Evolutionary conservation across 768 basidiomycete genomes (phyloP), one percentile per base, ranked within the genome.

Genomic region (Candolleomyces eurysporus): DNA sequence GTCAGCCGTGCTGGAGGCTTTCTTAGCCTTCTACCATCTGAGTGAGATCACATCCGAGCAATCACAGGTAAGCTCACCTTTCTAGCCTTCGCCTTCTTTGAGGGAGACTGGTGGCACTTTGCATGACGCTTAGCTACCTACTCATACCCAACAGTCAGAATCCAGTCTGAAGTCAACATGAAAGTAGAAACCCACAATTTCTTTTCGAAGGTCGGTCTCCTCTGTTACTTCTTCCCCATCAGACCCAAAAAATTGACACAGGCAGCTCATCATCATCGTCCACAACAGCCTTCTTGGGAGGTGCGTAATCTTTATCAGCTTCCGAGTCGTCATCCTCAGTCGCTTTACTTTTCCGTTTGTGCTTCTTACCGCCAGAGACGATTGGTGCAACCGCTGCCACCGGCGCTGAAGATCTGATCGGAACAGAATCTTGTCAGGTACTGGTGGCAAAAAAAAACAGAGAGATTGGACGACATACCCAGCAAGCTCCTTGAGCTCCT

Each of bases 211-310:
- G 7, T 63, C 52, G 9, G 50, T 60, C 10, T 46, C 53, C 16
- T 57, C 54, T n/a, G 51, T 5, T 17, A 50, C 26, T 32, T 64
- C 60, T 19, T 64, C 42, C 13, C 60, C 63, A 48, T 64, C 39
- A 30, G 55, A 58, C n/a, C 32, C 61, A 43, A 32, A 61, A 39
- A 17, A 63, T 40, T 45, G 9, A 10, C n/a, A 8, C 10, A 8
- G 22, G 22, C n/a, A n/a, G 48, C n/a, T 26, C 17, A n/a, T 8
- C 22, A 10, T 8, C 17, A n/a, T 50, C 48, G 10, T n/a, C n/a
- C n/a, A 19, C 17, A 8, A 19, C 17, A 26, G 8, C 10, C 19
- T 10, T 50, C 17, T 26, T 8, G n/a, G 17, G 17, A n/a, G 48
- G 48, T 10, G 17, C 19, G 48, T n/a, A 26, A 19, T 50, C 17